Base-by-base conservation (phyloP, 1,284 basidiomycete species). In the Calocybe gambosa region DNA sequence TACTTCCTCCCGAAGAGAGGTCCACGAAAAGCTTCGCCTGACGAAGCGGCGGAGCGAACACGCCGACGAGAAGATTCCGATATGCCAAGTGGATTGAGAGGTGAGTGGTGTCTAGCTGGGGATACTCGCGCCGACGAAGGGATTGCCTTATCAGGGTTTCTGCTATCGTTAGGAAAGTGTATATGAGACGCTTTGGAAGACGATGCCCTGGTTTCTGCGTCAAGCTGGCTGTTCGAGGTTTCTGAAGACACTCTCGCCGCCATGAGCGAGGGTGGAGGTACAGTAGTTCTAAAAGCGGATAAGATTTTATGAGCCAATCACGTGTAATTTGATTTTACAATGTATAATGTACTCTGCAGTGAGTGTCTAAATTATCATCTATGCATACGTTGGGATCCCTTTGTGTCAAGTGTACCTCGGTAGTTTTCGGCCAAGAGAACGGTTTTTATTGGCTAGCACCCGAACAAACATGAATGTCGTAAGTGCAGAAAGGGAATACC, bases 401-500 rank as follows among this genome's bases (percentile, higher is more conserved):
- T n/a, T n/a, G n/a, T n/a, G n/a, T n/a, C n/a, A 59, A 39, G 38
- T 56, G 35, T 52, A 65, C 19, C 68, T 65, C 13, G 66, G 67
- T 42, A 76, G 58, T 40, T 58, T 60, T 47, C 68, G 68, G 16
- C 68, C 69, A 50, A 64, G 57, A n/a, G 60, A 58, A 42, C 61
- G 66, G 50, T 66, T 69, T 51, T 74, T 73, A 52, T 75, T 74
- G 49, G 71, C 65, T 18, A 82, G 54, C n/a, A 83, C 59, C 6
- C 76, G 72, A 31, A 72, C 62, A 55, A 83, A 82, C 79, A 83
- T 82, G 52, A 77, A 65, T 1, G 74, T 66, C 0, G 85, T 88
- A 46, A 88, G 70, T 6, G 73, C 80, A 6, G 85, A 88, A 8
- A 88, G 65, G 1, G 82, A 75, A 66, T 82, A 88, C 85, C 85